Conservation (phyloP, 1,139 yeast genomes). For the Pneumocystis canis region DNA sequence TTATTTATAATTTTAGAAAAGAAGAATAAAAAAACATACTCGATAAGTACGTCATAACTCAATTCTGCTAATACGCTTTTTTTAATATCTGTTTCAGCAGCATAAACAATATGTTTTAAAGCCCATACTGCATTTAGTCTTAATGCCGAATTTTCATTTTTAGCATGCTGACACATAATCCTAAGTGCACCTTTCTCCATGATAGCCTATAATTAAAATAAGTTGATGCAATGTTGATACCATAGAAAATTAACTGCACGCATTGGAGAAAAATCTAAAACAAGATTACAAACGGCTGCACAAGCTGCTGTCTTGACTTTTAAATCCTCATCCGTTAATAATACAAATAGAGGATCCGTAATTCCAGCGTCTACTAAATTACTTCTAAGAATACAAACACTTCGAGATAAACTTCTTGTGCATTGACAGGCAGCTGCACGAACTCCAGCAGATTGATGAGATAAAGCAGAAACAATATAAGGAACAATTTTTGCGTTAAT, state of each 20-base stretch:
- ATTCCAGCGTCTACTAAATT: conserved; percentile 46
- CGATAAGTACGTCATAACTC: neutral
- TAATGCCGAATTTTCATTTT: conserved; percentile 25
- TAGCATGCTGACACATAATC: conserved; percentile 30
- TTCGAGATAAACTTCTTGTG: conserved; percentile 58
- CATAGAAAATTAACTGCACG: conserved; percentile 25
- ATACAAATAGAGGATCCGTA: conserved; percentile 33
- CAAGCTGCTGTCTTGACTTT: conserved; percentile 42
- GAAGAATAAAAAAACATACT: neutral
- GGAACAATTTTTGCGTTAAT: conserved; percentile 23
- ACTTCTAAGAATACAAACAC: conserved; percentile 55
- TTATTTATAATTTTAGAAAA: conserved; percentile 32
- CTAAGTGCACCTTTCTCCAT: conserved; percentile 43
- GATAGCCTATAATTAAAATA: conserved; percentile 24
- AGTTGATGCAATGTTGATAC: neutral
- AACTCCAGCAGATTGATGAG: conserved; percentile 15
- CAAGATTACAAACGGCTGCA: conserved; percentile 61
- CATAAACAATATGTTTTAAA: conserved; percentile 40
- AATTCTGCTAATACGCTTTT: conserved; percentile 21
- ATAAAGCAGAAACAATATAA: conserved; percentile 19
- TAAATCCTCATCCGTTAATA: conserved; percentile 24
- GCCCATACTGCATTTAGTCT: conserved; percentile 42
- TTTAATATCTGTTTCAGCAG: conserved; percentile 27
- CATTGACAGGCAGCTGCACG: conserved; percentile 38
- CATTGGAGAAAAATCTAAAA: conserved; percentile 66